A percentile compares a stretch with the other conserved stretches of the same genome.
phyloP scores from a whole-genome alignment of 331 rosid species.

The Quercus tomentella region DNA sequence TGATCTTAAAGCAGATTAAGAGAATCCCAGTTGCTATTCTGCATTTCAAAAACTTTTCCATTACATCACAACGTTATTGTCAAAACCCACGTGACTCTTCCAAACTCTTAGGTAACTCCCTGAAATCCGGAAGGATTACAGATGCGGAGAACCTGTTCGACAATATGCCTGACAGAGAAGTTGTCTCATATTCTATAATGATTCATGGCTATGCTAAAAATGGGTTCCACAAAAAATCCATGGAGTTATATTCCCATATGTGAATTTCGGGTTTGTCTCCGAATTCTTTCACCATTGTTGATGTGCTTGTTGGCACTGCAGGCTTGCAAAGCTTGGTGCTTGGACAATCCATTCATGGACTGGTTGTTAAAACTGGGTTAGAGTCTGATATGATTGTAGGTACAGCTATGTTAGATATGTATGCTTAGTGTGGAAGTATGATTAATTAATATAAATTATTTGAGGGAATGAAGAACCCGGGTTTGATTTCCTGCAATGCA shows the following conservation, averaged over 20 bases:
- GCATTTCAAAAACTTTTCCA: neutral
- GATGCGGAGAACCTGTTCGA: slow-evolving; percentile 7
- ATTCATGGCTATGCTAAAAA: slow-evolving; percentile 7
- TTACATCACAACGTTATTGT: neutral
- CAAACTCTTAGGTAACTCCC: neutral
- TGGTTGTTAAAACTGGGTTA: neutral
- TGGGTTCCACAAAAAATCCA: neutral
- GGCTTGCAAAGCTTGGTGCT: neutral
- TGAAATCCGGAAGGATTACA: neutral
- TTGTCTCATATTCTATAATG: slow-evolving; percentile 9
- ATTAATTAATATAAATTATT: too few relatives aligned
- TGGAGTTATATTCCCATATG: neutral
- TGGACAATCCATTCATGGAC: slow-evolving; percentile 3
- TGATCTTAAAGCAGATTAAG: neutral
- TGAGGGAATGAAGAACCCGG: too few relatives aligned
- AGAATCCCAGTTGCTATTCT: neutral
- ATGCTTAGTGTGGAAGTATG: neutral
- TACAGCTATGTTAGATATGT: neutral
- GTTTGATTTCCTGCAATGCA: too few relatives aligned
- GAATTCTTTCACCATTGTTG: slow-evolving; percentile 5
- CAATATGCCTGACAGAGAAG: neutral
- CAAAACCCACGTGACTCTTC: neutral
- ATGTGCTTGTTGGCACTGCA: slow-evolving; percentile 1
- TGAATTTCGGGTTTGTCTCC: neutral
- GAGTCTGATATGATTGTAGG: neutral